These are phyloP conservation scores for Trametes villosa DNA, from an alignment of 768 basidiomycete species.

Conservation along the genomic window DNA sequence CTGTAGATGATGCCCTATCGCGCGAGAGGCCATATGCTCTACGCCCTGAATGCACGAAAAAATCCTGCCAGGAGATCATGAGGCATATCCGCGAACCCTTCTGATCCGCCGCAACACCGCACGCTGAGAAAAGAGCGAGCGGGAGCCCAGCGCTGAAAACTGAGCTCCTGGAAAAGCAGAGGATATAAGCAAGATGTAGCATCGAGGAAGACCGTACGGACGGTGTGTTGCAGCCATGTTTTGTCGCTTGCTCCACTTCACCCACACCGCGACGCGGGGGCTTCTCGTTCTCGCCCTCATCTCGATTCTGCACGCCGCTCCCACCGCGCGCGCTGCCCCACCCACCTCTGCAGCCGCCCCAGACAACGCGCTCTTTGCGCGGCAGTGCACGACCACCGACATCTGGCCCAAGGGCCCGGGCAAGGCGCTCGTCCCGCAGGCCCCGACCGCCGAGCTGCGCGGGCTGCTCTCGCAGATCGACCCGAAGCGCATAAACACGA, in stretches of 20 bases:
- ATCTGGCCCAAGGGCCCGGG: constrained; percentile 59
- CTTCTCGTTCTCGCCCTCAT: constrained; percentile 19
- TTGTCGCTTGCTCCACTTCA: constrained; percentile 2
- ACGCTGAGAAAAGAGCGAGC: constrained; percentile 2
- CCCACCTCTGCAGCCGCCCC: constrained; percentile 9
- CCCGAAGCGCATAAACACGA: constrained; percentile 48
- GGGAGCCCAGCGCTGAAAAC: no score
- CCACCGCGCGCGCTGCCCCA: background rate
- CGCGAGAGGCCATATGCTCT: constrained; percentile 8
- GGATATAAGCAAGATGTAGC: background rate
- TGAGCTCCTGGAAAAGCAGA: background rate
- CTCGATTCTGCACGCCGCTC: constrained; percentile 2
- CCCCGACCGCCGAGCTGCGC: constrained; percentile 48
- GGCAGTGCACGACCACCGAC: constrained; percentile 30
- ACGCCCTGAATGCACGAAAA: background rate
- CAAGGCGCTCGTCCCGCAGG: constrained; percentile 44
- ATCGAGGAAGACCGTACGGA: background rate
- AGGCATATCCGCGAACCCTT: background rate
- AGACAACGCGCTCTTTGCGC: constrained; percentile 13
- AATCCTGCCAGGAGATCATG: background rate
- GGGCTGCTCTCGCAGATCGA: constrained; percentile 52
- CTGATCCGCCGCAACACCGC: constrained; percentile 11
- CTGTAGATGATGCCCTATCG: constrained; percentile 2
- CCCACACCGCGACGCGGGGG: background rate
- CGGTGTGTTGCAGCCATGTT: constrained; percentile 1